Evolutionary conservation across 1,139 yeast genomes (phyloP).

Genomic region (Candida albicans): DNA sequence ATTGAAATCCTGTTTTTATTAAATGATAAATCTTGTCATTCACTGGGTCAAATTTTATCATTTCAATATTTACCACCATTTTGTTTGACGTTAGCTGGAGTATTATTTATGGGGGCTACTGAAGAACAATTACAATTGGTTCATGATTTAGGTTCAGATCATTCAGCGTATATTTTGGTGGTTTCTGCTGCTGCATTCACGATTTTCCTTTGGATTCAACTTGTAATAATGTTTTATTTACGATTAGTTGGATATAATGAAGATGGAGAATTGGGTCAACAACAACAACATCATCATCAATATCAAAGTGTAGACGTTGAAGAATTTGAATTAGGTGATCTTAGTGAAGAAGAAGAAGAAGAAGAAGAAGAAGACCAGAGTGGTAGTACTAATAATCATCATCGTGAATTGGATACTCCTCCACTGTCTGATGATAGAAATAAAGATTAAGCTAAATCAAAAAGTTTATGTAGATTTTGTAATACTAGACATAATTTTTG

Average conservation of each 20-base stretch:
- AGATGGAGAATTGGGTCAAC: slow-evolving; percentile 29
- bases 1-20: slow-evolving; percentile 75
- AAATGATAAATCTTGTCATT: slow-evolving; percentile 49
- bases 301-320: slow-evolving; percentile 21
- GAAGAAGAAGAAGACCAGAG: slow-evolving; percentile 1
- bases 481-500: background rate
- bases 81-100: slow-evolving; percentile 73
- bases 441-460: background rate
- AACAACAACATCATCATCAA: slow-evolving; percentile 2
- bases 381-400: background rate
- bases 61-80: slow-evolving; percentile 87
- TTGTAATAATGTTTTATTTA: slow-evolving; percentile 58
- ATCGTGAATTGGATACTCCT: background rate
- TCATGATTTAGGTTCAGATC: slow-evolving; percentile 75
- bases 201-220: slow-evolving; percentile 63
- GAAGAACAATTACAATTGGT: slow-evolving; percentile 82
- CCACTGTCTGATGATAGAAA: background rate
- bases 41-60: slow-evolving; percentile 52
- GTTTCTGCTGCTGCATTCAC: slow-evolving; percentile 73
- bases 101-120: slow-evolving; percentile 85
- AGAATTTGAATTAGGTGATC: slow-evolving; percentile 37
- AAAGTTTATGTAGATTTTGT: background rate
- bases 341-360: slow-evolving; percentile 26
- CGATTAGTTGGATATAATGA: slow-evolving; percentile 49
- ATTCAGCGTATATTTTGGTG: slow-evolving; percentile 77